These are phyloP conservation scores for Phaseolus coccineus DNA, from an alignment of 331 rosid species.

Conservation along the genomic window DNA sequence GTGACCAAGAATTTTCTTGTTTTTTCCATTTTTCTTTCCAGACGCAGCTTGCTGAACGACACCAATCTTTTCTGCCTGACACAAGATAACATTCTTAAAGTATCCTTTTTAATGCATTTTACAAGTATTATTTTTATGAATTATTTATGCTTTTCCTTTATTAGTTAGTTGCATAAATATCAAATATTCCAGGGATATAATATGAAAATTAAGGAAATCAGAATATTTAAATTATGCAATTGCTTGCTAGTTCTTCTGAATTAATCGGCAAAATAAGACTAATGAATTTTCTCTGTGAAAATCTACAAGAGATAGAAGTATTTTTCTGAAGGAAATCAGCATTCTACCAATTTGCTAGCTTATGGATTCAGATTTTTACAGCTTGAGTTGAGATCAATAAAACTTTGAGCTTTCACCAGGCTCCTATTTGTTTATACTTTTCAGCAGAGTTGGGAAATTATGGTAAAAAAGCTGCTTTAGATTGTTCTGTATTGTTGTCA, in stretches of 20 bases:
- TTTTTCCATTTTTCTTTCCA: slow-evolving; percentile 4
- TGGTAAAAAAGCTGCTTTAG: not conserved
- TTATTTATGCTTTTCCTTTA: not conserved
- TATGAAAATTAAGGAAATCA: not conserved
- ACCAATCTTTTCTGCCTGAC: not conserved
- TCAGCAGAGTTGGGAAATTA: not conserved
- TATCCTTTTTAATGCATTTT: not conserved
- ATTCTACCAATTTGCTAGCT: not conserved
- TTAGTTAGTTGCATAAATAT: not conserved
- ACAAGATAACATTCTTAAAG: not conserved
- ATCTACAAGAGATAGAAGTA: slow-evolving; percentile 4
- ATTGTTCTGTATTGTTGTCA: not conserved
- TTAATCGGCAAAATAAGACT: not conserved
- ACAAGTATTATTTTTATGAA: not conserved
- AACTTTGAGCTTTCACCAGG: not conserved
- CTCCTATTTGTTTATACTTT: not conserved
- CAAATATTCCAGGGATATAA: not conserved
- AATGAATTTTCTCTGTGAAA: not conserved
- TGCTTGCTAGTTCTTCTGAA: not conserved
- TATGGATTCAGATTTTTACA: slow-evolving; percentile 11
- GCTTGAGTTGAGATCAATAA: not conserved
- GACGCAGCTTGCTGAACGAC: not conserved
- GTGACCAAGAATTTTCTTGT: slow-evolving; percentile 4
- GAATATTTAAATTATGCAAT: not conserved
- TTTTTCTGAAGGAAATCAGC: not conserved